phyloP scores from a whole-genome alignment of 2,329 filamentous ascomycete species.

The Eutypa lata region DNA sequence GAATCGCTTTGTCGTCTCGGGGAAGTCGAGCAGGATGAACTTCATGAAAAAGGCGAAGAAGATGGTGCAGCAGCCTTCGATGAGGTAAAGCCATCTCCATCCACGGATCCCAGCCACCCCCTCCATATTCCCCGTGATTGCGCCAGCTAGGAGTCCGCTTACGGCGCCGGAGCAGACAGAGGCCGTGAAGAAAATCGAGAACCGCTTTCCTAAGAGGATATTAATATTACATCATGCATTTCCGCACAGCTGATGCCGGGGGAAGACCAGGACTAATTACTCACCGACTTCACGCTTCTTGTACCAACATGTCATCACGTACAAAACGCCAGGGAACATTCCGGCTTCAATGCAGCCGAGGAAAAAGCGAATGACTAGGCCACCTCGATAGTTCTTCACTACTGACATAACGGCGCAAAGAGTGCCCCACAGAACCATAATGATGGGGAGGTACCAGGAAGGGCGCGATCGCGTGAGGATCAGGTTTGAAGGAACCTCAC shows the following conservation, averaged over 20 bases:
- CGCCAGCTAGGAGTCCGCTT: slow-evolving; percentile 6
- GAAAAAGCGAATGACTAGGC: slow-evolving; percentile 38
- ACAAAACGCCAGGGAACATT: slow-evolving; percentile 55
- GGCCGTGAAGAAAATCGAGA: slow-evolving; percentile 68
- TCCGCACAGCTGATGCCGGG: no score
- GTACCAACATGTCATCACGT: slow-evolving; percentile 69
- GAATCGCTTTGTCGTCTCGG: slow-evolving; percentile 51
- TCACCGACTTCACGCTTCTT: slow-evolving; percentile 29
- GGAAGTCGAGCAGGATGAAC: slow-evolving; percentile 69
- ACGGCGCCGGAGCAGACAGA: slow-evolving; percentile 49
- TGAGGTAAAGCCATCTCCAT: slow-evolving; percentile 12
- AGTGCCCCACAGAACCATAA: slow-evolving; percentile 55
- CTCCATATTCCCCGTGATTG: slow-evolving; percentile 5
- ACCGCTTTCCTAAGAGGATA: slow-evolving; percentile 29
- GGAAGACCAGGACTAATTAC: no score
- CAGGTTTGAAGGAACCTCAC: slow-evolving; percentile 63
- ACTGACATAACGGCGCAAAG: slow-evolving; percentile 23
- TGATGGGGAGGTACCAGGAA: slow-evolving; percentile 61
- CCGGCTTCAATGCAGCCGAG: slow-evolving; percentile 59
- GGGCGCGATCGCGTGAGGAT: slow-evolving; percentile 62
- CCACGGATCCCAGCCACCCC: slow-evolving; percentile 5
- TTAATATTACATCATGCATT: no score
- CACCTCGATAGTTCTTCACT: slow-evolving; percentile 20
- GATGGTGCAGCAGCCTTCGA: slow-evolving; percentile 8
- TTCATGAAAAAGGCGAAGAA: slow-evolving; percentile 48